Evolutionary conservation across 768 basidiomycete genomes (phyloP).

Genomic region (Lentinula guzmanii): DNA sequence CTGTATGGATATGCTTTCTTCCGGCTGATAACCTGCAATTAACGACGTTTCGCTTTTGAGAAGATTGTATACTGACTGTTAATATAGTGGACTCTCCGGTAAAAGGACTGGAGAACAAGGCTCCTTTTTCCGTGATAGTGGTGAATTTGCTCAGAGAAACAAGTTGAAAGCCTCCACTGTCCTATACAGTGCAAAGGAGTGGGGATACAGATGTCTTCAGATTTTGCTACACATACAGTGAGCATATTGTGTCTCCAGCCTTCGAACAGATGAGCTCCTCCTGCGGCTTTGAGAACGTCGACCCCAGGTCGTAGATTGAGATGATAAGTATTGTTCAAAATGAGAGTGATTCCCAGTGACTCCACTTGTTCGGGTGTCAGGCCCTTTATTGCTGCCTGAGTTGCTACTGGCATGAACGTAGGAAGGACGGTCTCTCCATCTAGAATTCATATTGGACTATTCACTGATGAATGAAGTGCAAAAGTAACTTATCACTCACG

Average conservation of each 20-base stretch:
- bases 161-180: constrained; percentile 87
- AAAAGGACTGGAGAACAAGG: constrained; percentile 79
- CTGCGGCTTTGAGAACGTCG: constrained; percentile 62
- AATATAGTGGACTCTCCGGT: constrained; percentile 85
- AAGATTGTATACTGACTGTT: constrained; percentile 41
- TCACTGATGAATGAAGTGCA: constrained; percentile 5
- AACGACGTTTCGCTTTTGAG: neutral
- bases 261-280: constrained; percentile 88
- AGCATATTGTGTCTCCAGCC: constrained; percentile 83
- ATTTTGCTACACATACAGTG: constrained; percentile 45
- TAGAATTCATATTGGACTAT: constrained; percentile 18
- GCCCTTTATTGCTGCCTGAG: constrained; percentile 89
- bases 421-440: constrained; percentile 81
- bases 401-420: constrained; percentile 93
- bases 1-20: constrained; percentile 87
- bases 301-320: constrained; percentile 82
- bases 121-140: constrained; percentile 84
- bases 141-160: constrained; percentile 83
- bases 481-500: constrained; percentile 40
- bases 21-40: constrained; percentile 47
- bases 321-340: constrained; percentile 90
- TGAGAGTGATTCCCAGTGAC: constrained; percentile 72
- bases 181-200: constrained; percentile 33
- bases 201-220: constrained; percentile 3
- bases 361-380: constrained; percentile 84